Evolutionary conservation across 2,329 filamentous ascomycete species (phyloP), one percentile per base, ranked within the genome.

Genomic region (Paraphaeosphaeria sporulosa): DNA sequence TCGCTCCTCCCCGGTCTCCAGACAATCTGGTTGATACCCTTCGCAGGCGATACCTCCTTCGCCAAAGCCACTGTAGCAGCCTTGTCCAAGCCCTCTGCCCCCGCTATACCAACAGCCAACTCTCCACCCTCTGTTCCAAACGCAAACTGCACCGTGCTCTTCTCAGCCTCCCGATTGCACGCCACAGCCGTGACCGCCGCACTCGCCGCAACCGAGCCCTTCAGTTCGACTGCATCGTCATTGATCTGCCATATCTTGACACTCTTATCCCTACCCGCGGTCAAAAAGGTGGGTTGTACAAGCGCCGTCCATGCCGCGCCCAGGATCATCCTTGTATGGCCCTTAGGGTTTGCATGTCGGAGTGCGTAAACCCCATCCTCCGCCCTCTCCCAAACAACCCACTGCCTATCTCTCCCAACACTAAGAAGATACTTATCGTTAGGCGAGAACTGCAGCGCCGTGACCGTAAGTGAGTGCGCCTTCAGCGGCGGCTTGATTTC

Each of bases 321-420:
- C 15, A 98, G 83, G 48, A 99, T 94, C 93, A 99, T 98, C 60
- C 95, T 85, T 4, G 90, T 85, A 76, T 99, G 95, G 0, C 92
- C 94, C 78, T 96, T 97, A 1, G 88, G 86, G 69, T 96, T 93
- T 2, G 86, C 82, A 62, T 89, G 82, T 42, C 86, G 76, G 3
- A 90, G 81, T 25, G 76, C 79, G 70, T 91, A 97, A 15, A 72
- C 74, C 4, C 58, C 27, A 25, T 76, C 69, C 6, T 67, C 71
- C 36, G 79, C 79, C 42, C 87, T 83, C 68, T 86, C 80, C 75
- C 94, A 99, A 0, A 98, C 82, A 0, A 89, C 89, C 93, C 94
- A 99, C 77, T 96, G 92, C 13, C 95, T 85, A 77, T 99, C 95
- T 61, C 95, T 84, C 2, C 95, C 94, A 1, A 97, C 94, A 63